Conservation (phyloP, 768 basidiomycete species). For the Galerina marginata region DNA sequence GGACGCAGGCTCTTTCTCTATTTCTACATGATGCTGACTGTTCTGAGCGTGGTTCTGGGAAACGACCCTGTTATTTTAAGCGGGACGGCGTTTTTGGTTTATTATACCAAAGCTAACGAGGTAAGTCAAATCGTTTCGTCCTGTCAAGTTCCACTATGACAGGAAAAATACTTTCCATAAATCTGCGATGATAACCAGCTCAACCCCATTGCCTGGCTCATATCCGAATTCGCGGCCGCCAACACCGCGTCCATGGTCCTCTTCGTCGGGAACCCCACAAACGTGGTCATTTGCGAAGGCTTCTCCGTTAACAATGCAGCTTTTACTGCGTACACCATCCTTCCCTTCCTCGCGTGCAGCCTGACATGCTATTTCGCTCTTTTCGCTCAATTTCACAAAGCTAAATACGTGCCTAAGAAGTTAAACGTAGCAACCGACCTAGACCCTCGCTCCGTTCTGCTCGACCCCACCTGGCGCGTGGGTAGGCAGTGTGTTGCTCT, state of each 20-base stretch:
- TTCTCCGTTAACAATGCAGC: conserved; percentile 78
- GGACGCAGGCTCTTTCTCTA: conserved; percentile 78
- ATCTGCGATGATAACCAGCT: conserved; percentile 63
- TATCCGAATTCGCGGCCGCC: conserved; percentile 77
- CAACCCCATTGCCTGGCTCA: conserved; percentile 68
- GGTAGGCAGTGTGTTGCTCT: conserved; percentile 72
- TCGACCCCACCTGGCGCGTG: conserved; percentile 79
- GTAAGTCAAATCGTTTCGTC: conserved; percentile 17
- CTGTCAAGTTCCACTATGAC: background rate
- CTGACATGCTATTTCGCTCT: conserved; percentile 63
- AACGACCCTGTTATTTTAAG: conserved; percentile 93
- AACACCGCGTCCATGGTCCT: conserved; percentile 78
- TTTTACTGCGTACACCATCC: conserved; percentile 82
- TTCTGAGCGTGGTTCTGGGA: conserved; percentile 78
- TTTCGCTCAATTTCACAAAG: conserved; percentile 61
- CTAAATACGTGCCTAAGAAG: conserved; percentile 56
- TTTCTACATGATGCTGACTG: conserved; percentile 84
- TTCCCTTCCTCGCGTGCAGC: conserved; percentile 76
- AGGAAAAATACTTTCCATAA: conserved; percentile 38
- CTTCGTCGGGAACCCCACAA: conserved; percentile 93
- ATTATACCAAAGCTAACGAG: conserved; percentile 73
- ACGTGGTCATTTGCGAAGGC: conserved; percentile 89
- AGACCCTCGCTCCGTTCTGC: conserved; percentile 64
- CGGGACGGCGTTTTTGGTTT: conserved; percentile 83
- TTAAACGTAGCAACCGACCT: conserved; percentile 43